Percentiles rank a stretch among this genome's conserved stretches.
Conservation (phyloP, 805 yeast genomes). For the Lipomyces japonicus region DNA sequence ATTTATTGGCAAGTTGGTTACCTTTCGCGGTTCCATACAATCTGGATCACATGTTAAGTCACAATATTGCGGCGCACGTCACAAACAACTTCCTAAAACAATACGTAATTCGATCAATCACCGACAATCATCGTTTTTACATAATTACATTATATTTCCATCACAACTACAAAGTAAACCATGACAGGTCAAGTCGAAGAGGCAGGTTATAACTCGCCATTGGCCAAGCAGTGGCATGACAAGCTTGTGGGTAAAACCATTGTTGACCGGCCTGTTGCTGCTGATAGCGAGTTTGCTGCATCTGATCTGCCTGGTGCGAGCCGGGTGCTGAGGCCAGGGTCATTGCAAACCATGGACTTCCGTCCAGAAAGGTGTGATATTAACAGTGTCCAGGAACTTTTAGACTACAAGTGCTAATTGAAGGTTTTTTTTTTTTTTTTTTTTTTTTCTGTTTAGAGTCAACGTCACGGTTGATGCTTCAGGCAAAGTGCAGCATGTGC, state of each 20-base stretch:
- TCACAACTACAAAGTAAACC: neutral
- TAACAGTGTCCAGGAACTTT: neutral
- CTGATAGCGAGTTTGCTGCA: slow-evolving; percentile 8
- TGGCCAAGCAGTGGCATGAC: slow-evolving; percentile 16
- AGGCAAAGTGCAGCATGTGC: slow-evolving; percentile 26
- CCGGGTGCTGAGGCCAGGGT: slow-evolving; percentile 29
- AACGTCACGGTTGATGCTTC: slow-evolving; percentile 26
- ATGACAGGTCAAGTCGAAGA: neutral
- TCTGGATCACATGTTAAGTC: too few species aligned
- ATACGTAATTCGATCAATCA: neutral
- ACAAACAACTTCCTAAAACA: too few species aligned
- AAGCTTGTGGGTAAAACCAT: slow-evolving; percentile 21
- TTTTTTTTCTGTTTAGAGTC: slow-evolving; percentile 13
- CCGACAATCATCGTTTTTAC: neutral
- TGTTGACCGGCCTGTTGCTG: slow-evolving; percentile 2
- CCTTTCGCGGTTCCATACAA: too few species aligned
- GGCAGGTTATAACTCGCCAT: slow-evolving; percentile 10
- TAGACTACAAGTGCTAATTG: neutral
- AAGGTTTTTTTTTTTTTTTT: neutral
- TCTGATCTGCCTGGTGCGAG: slow-evolving; percentile 25
- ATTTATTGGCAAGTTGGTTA: too few species aligned
- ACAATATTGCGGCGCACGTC: too few species aligned
- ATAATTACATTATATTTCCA: neutral
- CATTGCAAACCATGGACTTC: slow-evolving; percentile 30
- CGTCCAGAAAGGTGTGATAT: slow-evolving; percentile 27